A percentile compares a stretch with the other conserved stretches of the same genome.
Conservation (phyloP, 2,329 filamentous ascomycete genomes). For the Chrysosporium keratinophilum region DNA sequence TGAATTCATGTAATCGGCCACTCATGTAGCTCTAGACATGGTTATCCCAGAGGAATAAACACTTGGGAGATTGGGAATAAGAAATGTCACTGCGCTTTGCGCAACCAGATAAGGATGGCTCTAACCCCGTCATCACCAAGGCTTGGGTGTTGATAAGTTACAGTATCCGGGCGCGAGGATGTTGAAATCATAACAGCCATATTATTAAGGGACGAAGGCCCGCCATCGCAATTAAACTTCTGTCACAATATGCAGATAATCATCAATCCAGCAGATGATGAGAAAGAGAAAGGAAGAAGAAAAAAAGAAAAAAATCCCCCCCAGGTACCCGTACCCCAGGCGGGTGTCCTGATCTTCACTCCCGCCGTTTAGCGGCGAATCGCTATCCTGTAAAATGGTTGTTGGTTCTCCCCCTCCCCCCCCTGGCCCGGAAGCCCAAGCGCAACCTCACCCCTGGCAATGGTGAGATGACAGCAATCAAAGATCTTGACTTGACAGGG, state of each 20-base stretch:
- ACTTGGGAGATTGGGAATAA: no score
- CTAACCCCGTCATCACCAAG: no score
- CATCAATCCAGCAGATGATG: background rate
- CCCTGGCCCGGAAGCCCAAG: background rate
- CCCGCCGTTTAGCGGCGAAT: background rate
- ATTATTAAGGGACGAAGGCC: background rate
- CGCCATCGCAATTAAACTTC: conserved; percentile 4
- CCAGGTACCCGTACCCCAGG: no score
- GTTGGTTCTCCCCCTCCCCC: background rate
- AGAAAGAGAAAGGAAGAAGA: no score
- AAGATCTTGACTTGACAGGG: no score
- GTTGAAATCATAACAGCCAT: background rate
- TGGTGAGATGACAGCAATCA: background rate
- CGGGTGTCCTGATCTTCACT: conserved; percentile 2
- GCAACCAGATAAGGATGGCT: no score
- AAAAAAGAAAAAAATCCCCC: background rate
- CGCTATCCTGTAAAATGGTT: no score
- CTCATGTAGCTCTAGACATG: background rate
- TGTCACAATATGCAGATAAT: conserved; percentile 8
- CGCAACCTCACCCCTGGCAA: background rate
- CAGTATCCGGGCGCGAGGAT: background rate
- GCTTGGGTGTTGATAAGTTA: background rate
- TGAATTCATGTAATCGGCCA: background rate
- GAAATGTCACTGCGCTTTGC: no score
- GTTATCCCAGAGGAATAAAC: background rate